Base-by-base conservation (phyloP, 768 basidiomycete species). In the Hericium alpestre region DNA sequence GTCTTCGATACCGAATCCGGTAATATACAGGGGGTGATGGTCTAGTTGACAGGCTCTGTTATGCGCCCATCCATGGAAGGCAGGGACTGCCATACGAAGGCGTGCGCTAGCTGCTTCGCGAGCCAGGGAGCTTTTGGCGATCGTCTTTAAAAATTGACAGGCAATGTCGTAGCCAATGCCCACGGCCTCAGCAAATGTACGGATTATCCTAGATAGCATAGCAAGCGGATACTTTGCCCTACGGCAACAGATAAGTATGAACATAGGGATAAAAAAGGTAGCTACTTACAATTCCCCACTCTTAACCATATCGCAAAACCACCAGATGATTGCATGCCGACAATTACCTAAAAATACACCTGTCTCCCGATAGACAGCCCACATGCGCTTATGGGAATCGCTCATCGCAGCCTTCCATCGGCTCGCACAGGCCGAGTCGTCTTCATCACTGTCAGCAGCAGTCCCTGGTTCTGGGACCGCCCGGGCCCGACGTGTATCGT, bases 171-270 rank as follows among this genome's bases (percentile, higher is more conserved):
- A 55, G 18, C 41, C 41, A 5, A 55, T 25, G 16, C 43, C 54
- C 15, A 37, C 12, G 4, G 8, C 10, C 15, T 16, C 25, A 8
- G 15, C 20, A 12, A 27, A 47, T 12, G 47, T 38, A 12, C 32
- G 15, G 12, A 55, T 39, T 25, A 23, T 32, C 41, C 20, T 12
- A 32, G 10, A 7, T 37, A 55, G 25, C 22, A 55, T 55, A 2
- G 54, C 54, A 4, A 55, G 54, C 11, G 43, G 43, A 22, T 55
- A 55, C 25, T 55, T 55, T 13, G 54, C 54, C 9, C 54, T 55
- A 6, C 2, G 38, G 38, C 16, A 16, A 32, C 12, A 12, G 4
- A 49, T n/a, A 18, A 16, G 20, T 7, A 10, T 7, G 8, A 7
- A 7, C 7, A 7, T 7, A 48, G 10, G 8, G 12, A n/a, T 55